Conservation (phyloP, 2,329 filamentous ascomycete species). For the Cytospora piceae region DNA sequence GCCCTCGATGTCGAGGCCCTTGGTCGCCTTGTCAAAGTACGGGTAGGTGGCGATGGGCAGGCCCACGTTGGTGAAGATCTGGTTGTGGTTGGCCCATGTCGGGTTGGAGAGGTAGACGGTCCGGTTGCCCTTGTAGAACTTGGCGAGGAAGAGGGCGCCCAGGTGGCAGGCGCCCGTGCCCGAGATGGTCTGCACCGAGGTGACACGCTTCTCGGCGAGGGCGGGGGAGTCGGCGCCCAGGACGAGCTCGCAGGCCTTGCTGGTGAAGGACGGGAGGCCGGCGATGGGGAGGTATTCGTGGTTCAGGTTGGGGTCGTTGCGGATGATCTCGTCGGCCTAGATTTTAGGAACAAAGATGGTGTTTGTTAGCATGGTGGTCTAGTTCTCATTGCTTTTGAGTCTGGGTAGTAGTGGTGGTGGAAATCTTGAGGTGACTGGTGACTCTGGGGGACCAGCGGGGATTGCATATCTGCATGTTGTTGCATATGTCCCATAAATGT, state of each 20-base stretch:
- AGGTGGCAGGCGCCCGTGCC: conserved; percentile 95
- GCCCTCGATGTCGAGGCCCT: conserved; percentile 88
- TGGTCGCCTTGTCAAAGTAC: conserved; percentile 89
- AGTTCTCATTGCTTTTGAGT: conserved; percentile 1
- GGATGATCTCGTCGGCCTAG: conserved; percentile 88
- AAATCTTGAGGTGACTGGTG: conserved; percentile 12
- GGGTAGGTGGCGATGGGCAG: conserved; percentile 82
- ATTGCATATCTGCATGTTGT: not conserved
- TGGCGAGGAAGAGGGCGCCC: conserved; percentile 89
- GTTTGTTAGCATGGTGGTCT: conserved; percentile 33
- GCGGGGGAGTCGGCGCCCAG: conserved; percentile 81
- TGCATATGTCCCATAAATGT: conserved; percentile 12
- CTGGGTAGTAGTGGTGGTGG: not conserved
- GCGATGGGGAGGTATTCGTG: conserved; percentile 99
- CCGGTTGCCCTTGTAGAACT: conserved; percentile 79
- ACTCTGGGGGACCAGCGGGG: conserved; percentile 27
- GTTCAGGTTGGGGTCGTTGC: conserved; percentile 86
- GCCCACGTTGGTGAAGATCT: conserved; percentile 93
- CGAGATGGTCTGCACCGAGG: conserved; percentile 92
- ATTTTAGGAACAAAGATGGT: conserved; percentile 25
- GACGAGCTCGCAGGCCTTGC: conserved; percentile 88
- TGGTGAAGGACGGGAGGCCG: conserved; percentile 82
- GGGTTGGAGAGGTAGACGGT: conserved; percentile 90
- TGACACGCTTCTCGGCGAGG: conserved; percentile 77
- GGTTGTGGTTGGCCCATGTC: conserved; percentile 98